Conservation (phyloP, 768 basidiomycete species). For the Lanmaoa rubissima region DNA sequence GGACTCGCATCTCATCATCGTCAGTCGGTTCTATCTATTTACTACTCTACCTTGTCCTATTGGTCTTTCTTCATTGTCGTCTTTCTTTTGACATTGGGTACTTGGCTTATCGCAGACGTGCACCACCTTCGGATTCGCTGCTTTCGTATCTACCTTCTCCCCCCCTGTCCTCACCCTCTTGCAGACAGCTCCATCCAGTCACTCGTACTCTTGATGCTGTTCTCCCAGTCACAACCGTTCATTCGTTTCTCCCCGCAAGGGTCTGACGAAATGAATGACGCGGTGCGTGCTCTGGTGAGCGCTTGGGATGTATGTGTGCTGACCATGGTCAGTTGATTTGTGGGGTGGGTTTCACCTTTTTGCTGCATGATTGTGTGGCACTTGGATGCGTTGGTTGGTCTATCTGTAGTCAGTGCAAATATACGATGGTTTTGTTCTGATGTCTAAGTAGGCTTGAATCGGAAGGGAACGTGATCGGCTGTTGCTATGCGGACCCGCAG, state of each 20-base stretch:
- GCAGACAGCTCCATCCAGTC: conserved; percentile 3
- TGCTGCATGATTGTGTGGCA: neutral
- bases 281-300: conserved; percentile 43
- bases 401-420: conserved; percentile 15
- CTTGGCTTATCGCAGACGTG: neutral
- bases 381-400: conserved; percentile 6
- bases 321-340: neutral
- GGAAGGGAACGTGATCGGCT: neutral
- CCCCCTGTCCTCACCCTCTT: neutral
- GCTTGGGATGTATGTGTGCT: conserved; percentile 29
- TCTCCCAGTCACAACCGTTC: conserved; percentile 17
- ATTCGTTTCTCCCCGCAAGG: conserved; percentile 46
- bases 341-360: neutral
- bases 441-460: neutral
- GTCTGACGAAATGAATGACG: conserved; percentile 43
- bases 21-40: conserved; percentile 24
- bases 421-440: conserved; percentile 10
- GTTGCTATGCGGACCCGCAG: neutral
- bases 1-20: conserved; percentile 17
- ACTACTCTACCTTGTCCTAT: conserved; percentile 28
- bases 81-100: conserved; percentile 4
- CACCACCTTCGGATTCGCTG: neutral
- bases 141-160: neutral
- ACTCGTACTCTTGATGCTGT: conserved; percentile 22
- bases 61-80: conserved; percentile 15